These are phyloP conservation scores for Scedosporium apiospermum DNA, from an alignment of 2,329 filamentous ascomycete species.

Conservation along the genomic window DNA sequence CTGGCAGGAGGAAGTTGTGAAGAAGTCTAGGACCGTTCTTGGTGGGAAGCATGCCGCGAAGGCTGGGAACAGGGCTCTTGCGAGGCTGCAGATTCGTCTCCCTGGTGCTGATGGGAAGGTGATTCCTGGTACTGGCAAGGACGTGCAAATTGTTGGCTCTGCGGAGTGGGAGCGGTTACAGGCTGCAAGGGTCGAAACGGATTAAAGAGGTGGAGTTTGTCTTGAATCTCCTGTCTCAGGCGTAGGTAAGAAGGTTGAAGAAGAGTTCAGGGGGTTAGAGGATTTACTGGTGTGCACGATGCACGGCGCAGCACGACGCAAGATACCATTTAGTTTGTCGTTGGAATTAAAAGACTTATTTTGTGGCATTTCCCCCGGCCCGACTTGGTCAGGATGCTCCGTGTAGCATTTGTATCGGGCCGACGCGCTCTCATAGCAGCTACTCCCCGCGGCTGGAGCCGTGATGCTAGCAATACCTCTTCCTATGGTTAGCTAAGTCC, in stretches of 20 bases:
- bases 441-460: too few species aligned
- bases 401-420: background rate
- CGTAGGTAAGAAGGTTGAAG: background rate
- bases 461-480: too few species aligned
- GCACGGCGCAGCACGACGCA: background rate
- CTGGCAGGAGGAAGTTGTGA: conserved; percentile 46
- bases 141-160: conserved; percentile 43
- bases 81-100: conserved; percentile 40
- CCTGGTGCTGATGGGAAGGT: conserved; percentile 36
- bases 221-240: background rate
- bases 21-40: conserved; percentile 37
- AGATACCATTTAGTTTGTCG: conserved; percentile 6
- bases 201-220: conserved; percentile 3
- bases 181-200: conserved; percentile 15
- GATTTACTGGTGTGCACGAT: background rate
- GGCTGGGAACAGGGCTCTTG: conserved; percentile 25
- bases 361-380: conserved; percentile 4
- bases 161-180: conserved; percentile 47
- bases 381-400: background rate
- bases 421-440: too few species aligned
- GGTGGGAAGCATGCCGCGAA: conserved; percentile 4
- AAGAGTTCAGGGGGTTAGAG: background rate
- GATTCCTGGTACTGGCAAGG: conserved; percentile 23
- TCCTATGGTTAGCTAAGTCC: too few species aligned
- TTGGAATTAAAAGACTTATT: background rate